These are phyloP conservation scores for Brettanomyces custersianus DNA, from an alignment of 805 yeast genomes.

Conservation along the genomic window DNA sequence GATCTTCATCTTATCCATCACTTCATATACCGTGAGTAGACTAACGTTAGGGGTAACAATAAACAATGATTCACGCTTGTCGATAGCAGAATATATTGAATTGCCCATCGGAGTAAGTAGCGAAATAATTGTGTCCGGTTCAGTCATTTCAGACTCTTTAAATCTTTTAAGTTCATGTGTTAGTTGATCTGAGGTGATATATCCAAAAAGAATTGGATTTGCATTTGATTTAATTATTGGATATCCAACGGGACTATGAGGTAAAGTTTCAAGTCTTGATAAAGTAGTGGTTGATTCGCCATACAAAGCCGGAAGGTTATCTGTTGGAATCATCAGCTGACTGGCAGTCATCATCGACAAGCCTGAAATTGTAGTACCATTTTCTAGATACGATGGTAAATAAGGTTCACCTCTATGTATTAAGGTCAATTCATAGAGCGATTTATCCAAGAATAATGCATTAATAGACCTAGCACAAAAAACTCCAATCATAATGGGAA, in stretches of 20 bases:
- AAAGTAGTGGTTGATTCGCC: constrained; percentile 21
- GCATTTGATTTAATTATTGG: constrained; percentile 33
- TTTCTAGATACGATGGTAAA: constrained; percentile 30
- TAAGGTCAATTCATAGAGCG: constrained; percentile 57
- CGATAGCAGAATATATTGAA: constrained; percentile 5
- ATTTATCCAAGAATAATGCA: constrained; percentile 40
- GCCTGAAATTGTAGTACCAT: constrained; percentile 21
- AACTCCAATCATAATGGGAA: constrained; percentile 82
- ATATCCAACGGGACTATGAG: constrained; percentile 26
- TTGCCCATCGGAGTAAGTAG: too few relatives aligned
- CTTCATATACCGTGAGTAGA: constrained; percentile 27
- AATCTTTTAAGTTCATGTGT: constrained; percentile 16
- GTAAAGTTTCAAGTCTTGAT: constrained; percentile 21
- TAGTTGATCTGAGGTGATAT: constrained; percentile 31
- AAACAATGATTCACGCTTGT: constrained; percentile 11
- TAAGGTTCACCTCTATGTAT: constrained; percentile 31
- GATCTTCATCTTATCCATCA: constrained; percentile 31
- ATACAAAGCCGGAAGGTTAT: constrained; percentile 23
- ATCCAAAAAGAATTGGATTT: constrained; percentile 32
- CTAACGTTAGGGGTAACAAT: constrained; percentile 24
- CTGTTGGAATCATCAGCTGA: constrained; percentile 27
- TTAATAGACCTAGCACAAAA: constrained; percentile 66
- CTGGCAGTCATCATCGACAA: constrained; percentile 29
- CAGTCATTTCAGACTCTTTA: background rate
- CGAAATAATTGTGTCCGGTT: background rate